Evolutionary conservation across 1,284 basidiomycete species (phyloP), one percentile per base, ranked within the genome.

Genomic region (Neonothopanus nambi): DNA sequence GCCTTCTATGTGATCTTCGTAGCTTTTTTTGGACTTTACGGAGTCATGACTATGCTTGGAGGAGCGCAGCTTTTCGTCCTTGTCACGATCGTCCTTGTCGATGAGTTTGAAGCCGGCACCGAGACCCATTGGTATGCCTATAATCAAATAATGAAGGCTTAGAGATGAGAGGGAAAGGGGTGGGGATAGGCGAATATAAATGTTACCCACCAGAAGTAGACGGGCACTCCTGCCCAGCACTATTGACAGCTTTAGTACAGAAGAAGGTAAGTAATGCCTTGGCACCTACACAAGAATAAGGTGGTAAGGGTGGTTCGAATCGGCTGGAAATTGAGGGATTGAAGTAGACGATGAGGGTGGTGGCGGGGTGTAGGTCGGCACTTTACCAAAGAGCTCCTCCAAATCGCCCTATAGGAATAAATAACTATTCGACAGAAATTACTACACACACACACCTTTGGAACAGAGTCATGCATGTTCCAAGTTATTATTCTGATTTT

Each of bases 211-310:
- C 86, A 35, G 84, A 87, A 33, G 79, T 72, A 24, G 85, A 87
- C 5, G 89, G 89, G 63, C 89, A 91, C 73, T 91, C 89, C 65
- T 93, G 91, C 17, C 90, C 91, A 24, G 90, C 91, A 54, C 87
- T 90, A 59, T n/a, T 54, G 53, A 49, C 47, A 12, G 58, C n/a
- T 18, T 40, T 13, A 46, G n/a, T 26, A 45, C 12, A 45, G n/a
- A 9, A 18, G 18, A 47, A 54, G n/a, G 50, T n/a, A 57, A 20
- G 50, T 38, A 35, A 54, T 48, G 13, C 52, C 23, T 45, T 36
- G 3, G 30, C 8, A 71, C 85, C 67, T 63, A 87, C 87, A 93
- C 79, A 20, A 93, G 81, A 18, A 93, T 72, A 15, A 93, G 69
- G 68, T 93, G 91, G 66, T 91, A 93, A 6, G 89, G 89, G 67